Base-by-base conservation (phyloP, 495 filamentous ascomycete genomes). In the Neurospora sp. region DNA sequence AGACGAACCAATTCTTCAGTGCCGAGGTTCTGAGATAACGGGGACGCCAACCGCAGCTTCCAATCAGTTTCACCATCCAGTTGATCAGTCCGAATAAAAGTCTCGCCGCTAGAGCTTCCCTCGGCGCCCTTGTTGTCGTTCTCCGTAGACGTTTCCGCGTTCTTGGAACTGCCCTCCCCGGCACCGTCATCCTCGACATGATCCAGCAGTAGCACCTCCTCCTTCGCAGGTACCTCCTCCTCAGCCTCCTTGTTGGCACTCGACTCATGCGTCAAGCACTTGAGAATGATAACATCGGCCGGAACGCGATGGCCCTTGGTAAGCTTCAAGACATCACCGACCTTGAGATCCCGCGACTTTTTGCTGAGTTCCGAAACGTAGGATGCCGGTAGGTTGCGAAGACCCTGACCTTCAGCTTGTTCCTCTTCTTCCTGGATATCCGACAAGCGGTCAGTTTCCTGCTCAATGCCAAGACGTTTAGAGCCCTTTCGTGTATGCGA, bases 31-130 rank as follows among this genome's bases (percentile, higher is more conserved):
- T 99, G 96, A 0, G 94, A 94, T 14, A 97, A 79, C 0, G 91
- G 86, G 8, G 94, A 94, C 3, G 95, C 93, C 4, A 98, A 80
- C 5, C 96, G 90, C 42, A 99, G 85, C 81, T 99, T 99, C 96
- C 96, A 99, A 76, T 99, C 96, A 8, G 96, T 99, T 82, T 99
- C 96, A 72, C 96, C 96, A 76, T 99, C 96, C 10, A 99, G 87
- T 79, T 99, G 96, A 80, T 99, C 96, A 3, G 96, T 99, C 53
- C 95, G 88, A 74, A 99, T 98, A 74, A 99, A 99, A 1, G 96
- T 93, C 78, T 99, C 96, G 41, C 94, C 94, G 22, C 87, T 84
- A 27, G 85, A 79, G 40, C 80, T 76, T 35, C 74, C 81, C 74
- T 75, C 78, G 71, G 44, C 70, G 16, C 69, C 68, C 7, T 70